Base-by-base conservation (phyloP, 306 rosid genomes). In the Sicyos baderoa region DNA sequence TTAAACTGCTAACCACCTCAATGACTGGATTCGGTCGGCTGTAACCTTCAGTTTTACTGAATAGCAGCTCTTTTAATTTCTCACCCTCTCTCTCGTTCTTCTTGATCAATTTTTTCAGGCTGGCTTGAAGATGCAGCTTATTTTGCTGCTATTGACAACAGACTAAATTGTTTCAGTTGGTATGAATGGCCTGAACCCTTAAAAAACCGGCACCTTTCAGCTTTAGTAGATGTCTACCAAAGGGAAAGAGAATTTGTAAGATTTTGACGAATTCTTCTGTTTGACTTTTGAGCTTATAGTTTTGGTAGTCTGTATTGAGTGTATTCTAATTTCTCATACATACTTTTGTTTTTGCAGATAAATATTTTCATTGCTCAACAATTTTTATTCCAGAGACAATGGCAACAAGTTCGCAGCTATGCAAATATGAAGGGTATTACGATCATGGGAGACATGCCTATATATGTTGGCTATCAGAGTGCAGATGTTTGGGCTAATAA, bases 401-500 rank as follows among this genome's bases (percentile, higher is more conserved):
- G 98, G 98, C 91, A 82, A 83, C 85, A 78, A 82, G 88, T 92
- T 77, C 87, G 84, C 68, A 69, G 81, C 74, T 89, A 89, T 78
- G 95, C 96, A 23, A 79, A 75, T 61, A 79, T 69, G 73, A 87
- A 80, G 76, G 96, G 98, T 75, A 75, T 92, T 53, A 84, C 83
- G 56, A 89, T 92, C 69, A 87, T 92, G 95, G 98, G 98, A 68
- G 98, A 92, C 87, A 92, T 92, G 96, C 98, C 98, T 75, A 92
- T 92, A 57, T 92, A 92, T 81, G 98, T 92, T 54, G 96, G 96
- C 74, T 89, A 92, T 81, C 98, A 92, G 77, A 92, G 95, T 81
- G 98, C 98, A 75, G 98, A 92, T 84, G 98, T 89, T 75, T 92
- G 98, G 96, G 98, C 96, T 77, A 89, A 92, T 82, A 87, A 82